phyloP scores from a whole-genome alignment of 352 stramenopile genomes.

The Phytophthora citrophthora region DNA sequence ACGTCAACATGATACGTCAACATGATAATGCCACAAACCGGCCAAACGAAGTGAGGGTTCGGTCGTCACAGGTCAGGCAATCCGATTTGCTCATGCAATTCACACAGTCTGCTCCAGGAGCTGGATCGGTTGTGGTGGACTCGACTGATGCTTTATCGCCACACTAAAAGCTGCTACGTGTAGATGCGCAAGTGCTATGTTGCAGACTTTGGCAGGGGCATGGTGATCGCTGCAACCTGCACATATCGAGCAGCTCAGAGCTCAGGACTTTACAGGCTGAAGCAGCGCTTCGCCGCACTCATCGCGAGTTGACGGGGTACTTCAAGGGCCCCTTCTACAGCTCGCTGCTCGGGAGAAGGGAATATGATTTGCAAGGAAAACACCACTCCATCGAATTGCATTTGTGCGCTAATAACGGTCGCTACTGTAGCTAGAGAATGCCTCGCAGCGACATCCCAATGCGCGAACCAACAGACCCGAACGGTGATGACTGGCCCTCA shows the following conservation, averaged over 20 bases:
- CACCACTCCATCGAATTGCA: constrained; percentile 6
- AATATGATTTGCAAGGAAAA: constrained; percentile 16
- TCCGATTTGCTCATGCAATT: constrained; percentile 4
- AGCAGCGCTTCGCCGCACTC: constrained; percentile 5
- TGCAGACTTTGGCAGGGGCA: too few species aligned
- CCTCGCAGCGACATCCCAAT: constrained; percentile 30
- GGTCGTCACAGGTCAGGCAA: constrained; percentile 16
- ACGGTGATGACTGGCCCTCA: background rate
- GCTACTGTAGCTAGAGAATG: constrained; percentile 22
- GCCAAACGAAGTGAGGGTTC: constrained; percentile 4
- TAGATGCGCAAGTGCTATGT: too few species aligned
- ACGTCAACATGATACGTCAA: background rate
- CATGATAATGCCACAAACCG: constrained; percentile 1
- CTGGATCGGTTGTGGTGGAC: too few species aligned
- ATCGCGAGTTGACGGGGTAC: constrained; percentile 7
- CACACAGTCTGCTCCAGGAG: background rate
- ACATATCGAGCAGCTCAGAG: background rate
- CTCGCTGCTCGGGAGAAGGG: background rate
- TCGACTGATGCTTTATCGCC: too few species aligned
- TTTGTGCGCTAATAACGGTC: background rate
- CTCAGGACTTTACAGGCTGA: background rate
- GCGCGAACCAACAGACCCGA: constrained; percentile 6
- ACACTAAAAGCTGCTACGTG: too few species aligned
- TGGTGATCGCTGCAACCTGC: too few species aligned
- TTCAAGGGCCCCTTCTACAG: constrained; percentile 10